These are phyloP conservation scores for Gryganskiella cystojenkinii DNA, from an alignment of 192 early-diverging fungal genomes.

Conservation along the genomic window DNA sequence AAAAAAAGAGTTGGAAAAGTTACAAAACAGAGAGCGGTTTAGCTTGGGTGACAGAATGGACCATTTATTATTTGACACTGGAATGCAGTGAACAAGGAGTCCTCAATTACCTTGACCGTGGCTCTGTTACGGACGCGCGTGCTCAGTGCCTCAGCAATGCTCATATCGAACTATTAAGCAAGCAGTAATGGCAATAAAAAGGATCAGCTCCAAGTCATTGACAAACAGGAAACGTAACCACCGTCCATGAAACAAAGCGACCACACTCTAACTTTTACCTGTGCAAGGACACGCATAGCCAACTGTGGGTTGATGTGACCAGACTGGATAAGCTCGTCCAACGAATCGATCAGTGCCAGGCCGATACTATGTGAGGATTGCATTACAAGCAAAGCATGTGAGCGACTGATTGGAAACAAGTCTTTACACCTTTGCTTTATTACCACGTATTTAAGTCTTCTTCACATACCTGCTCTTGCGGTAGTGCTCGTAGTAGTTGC, in stretches of 20 bases:
- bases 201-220: background rate
- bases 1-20: background rate
- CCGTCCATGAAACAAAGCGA: background rate
- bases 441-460: too few species aligned
- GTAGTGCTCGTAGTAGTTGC: slow-evolving; percentile 80
- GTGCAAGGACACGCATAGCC: slow-evolving; percentile 90
- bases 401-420: background rate
- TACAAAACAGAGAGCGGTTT: background rate
- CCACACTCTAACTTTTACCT: slow-evolving; percentile 61
- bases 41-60: background rate
- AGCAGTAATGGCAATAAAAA: background rate
- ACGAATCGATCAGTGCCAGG: slow-evolving; percentile 91
- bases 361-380: slow-evolving; percentile 70
- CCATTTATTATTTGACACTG: background rate
- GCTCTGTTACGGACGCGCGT: slow-evolving; percentile 82
- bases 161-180: slow-evolving; percentile 77
- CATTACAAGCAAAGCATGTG: background rate
- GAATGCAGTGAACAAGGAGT: background rate
- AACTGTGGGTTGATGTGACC: slow-evolving; percentile 92
- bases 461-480: slow-evolving; percentile 73
- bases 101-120: slow-evolving; percentile 79
- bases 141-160: slow-evolving; percentile 90
- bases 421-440: too few species aligned
- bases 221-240: too few species aligned
- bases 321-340: slow-evolving; percentile 94